Evolutionary conservation across 495 filamentous ascomycete species (phyloP).

Genomic region (Xylaria cubensis): DNA sequence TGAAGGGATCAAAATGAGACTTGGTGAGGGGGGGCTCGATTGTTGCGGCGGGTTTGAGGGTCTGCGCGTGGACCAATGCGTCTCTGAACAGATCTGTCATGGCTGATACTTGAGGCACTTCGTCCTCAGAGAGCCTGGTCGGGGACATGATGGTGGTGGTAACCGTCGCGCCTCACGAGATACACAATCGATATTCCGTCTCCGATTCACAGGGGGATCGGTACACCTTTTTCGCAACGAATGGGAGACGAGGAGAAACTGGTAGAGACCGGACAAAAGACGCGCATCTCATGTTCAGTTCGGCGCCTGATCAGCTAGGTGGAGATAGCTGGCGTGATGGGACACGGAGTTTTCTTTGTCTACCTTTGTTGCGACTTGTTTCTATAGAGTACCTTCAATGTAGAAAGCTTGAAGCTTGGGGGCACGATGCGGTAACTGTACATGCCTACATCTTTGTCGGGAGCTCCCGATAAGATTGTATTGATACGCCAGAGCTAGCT

Average conservation of each 20-base stretch:
- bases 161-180: not conserved
- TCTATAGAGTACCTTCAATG: not conserved
- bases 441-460: not conserved
- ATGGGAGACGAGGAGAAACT: not conserved
- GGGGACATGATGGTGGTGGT: constrained; percentile 46
- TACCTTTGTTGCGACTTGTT: not conserved
- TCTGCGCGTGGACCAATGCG: constrained; percentile 68
- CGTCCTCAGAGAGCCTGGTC: constrained; percentile 48
- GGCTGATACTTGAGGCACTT: constrained; percentile 61
- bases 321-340: not conserved
- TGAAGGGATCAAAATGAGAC: constrained; percentile 59
- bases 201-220: not conserved
- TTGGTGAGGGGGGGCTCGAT: constrained; percentile 83
- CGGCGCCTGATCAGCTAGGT: not conserved
- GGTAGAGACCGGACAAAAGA: not conserved
- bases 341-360: constrained; percentile 13
- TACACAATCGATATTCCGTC: not conserved
- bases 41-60: constrained; percentile 66
- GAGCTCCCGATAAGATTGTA: constrained; percentile 15
- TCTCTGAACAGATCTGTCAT: constrained; percentile 63
- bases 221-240: constrained; percentile 2
- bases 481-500: not conserved
- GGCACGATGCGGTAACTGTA: not conserved
- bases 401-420: not conserved
- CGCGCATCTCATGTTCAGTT: constrained; percentile 17